Base-by-base conservation (phyloP, 1,139 yeast genomes). In the Geotrichum restrictum region DNA sequence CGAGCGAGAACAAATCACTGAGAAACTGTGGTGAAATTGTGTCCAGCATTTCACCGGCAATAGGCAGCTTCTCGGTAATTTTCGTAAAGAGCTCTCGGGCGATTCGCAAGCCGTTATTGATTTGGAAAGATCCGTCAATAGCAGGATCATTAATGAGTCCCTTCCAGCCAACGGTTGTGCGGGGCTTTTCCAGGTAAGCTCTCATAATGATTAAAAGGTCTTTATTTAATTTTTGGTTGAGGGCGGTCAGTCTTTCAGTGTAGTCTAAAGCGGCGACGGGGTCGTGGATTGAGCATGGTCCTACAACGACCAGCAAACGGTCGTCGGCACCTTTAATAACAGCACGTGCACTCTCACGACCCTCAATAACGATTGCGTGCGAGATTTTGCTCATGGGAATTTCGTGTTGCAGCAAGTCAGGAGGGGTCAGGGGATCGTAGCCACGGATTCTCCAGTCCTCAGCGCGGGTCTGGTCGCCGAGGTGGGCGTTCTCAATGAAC, bases 141-240 rank as follows among this genome's bases (percentile, higher is more conserved):
- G 89, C 96, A 41, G 98, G 98, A 70, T 93, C 98, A 70, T 93
- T 93, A 69, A 93, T 89, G 66, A 93, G 77, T 60, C 98, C 98
- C 75, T 93, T 93, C 98, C 98, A 93, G 59, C 98, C 98, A 52
- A 93, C 98, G 32, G 98, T 93, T 59, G 98, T 93, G 75, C 98
- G 83, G 66, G 98, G 98, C 73, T 93, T 93, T 73, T 93, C 98
- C 64, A 93, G 78, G 78, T 93, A 93, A 14, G 98, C 98, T 74
- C 98, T 61, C 98, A 93, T 93, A 61, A 93, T 79, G 57, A 93
- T 80, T 50, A 85, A 84, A 59, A 93, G 75, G 61, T 93, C 98
- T 53, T 77, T 80, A 56, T 80, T 70, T 59, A 87, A 78, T 71
- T 87, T 88, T 49, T 80, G 83, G 44, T 89, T 75, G 58, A 85